Base-by-base conservation (phyloP, 805 yeast genomes). In the Yarrowia hollandica region DNA sequence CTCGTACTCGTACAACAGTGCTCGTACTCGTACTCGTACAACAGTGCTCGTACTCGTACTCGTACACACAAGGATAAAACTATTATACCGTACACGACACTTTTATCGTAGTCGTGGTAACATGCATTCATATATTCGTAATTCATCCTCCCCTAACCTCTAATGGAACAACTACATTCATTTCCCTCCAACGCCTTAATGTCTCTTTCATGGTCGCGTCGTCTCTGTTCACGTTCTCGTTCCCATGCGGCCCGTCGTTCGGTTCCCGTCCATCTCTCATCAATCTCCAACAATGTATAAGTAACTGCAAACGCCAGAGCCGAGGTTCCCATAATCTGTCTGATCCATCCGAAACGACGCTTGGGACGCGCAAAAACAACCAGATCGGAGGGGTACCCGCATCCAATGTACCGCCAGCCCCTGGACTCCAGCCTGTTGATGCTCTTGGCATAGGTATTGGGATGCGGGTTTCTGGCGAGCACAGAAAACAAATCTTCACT, bases 321-420 rank as follows among this genome's bases (percentile, higher is more conserved):
- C 5, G 39, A 30, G 6, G 39, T 22, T 3, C 28, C 55, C 30
- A 48, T 5, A 33, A 48, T 48, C 39, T 48, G 55, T 6, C 16
- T 31, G 30, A 48, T 18, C 55, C 55, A 48, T 12, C 33, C 48
- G 8, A 10, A 10, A 15, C 55, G 18, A 4, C 28, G 18, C 16
- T 22, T 48, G 3, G 30, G 62, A 38, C 80, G 71, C 42, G 73
- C 75, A 62, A 80, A 78, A 11, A 80, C 72, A 21, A 80, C 64
- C 9, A 78, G 65, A 39, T 71, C 69, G 3, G 69, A 68, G 4
- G 68, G 69, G 8, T 70, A 71, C 28, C 80, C 79, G 23, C 81
- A 77, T 4, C 83, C 88, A 30, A 82, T 71, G n/a, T 84, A 72
- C 59, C 70, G 74, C 86, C 86, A 85, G 11, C 75, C 75, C 19